Evolutionary conservation across 2,329 filamentous ascomycete species (phyloP), one percentile per base, ranked within the genome.

Genomic region (Claviceps citrina): DNA sequence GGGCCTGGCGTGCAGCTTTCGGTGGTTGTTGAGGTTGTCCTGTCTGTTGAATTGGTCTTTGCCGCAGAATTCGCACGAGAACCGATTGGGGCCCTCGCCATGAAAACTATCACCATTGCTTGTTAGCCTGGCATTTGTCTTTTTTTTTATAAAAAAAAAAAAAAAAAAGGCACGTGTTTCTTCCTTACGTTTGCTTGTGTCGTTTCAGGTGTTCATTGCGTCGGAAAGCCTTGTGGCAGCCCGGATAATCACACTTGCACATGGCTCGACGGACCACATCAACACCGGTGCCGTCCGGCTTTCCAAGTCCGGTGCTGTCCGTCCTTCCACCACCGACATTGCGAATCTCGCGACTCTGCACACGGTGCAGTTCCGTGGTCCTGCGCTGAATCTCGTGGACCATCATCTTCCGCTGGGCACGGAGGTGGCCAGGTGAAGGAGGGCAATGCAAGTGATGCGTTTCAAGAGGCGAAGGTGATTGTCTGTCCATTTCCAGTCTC

Each of bases 181-280:
- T 12, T 20, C 24, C 67, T 59, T 49, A 73, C 69, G 66, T 67
- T 39, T 62, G 61, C 38, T 66, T 60, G 49, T 75, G 71, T 22
- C 71, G 62, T 56, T 73, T 74, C 15, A 73, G 54, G 45, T 75
- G 71, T 52, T 75, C 71, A 19, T 65, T 66, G 41, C 70, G 61
- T 47, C 67, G 65, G 44, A 69, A 72, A 0, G 62, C 62, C 47
- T 65, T 66, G 46, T 61, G 51, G 51, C 70, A 74, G 22, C 60
- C 60, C 6, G 59, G 59, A 25, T 65, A 62, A 13, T 63, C 55
- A 46, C 69, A 73, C 44, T 63, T 60, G 57, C 54, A 67, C 55
- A 57, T 63, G 47, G 56, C 58, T 34, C 57, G 47, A n/a, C 55
- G 55, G 9, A 61, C 58, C 10, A 61, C 56, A n/a, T 61, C 57